Evolutionary conservation across 768 basidiomycete genomes (phyloP), one percentile per base, ranked within the genome.

Genomic region (Chalciporus chontae): DNA sequence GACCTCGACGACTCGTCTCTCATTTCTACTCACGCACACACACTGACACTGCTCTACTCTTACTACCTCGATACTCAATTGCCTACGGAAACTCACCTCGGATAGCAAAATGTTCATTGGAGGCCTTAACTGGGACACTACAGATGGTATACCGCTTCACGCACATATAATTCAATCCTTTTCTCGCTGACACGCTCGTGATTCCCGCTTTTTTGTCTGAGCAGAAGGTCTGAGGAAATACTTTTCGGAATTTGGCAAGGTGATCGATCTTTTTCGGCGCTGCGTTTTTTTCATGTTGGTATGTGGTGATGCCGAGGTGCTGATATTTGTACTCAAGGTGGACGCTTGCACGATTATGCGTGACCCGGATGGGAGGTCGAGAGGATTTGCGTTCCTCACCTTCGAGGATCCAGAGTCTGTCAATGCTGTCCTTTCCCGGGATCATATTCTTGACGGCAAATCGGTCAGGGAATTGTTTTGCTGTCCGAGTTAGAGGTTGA

Each of bases 61-160:
- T 51, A 62, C 62, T 63, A 62, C 44, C 62, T 62, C 58, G 53
- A 53, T 55, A 58, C 53, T 43, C 63, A 43, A 60, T 63, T 66
- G 58, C 57, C 58, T 68, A 60, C 51, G 58, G 58, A 57, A 63
- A 47, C 52, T 36, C 24, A 5, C 23, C 40, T 55, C 64, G 56
- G 62, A 63, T 80, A 91, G 90, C 70, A 92, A 92, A 78, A 84
- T 92, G 78, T 92, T 92, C 75, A 84, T 92, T 68, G 90, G 90
- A 60, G 90, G 90, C 62, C 77, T 92, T 57, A 91, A 85, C 73
- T 92, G 90, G 90, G 88, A 90, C 65, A 92, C 90, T 64, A 87
- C 85, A 72, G 90, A 91, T 76, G 90, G 90, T 91, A 77, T 75
- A 69, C 59, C 60, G 23, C 61, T 63, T 36, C 56, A 54, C 52